phyloP scores from a whole-genome alignment of 306 rosid species.

The Fagus crenata region DNA sequence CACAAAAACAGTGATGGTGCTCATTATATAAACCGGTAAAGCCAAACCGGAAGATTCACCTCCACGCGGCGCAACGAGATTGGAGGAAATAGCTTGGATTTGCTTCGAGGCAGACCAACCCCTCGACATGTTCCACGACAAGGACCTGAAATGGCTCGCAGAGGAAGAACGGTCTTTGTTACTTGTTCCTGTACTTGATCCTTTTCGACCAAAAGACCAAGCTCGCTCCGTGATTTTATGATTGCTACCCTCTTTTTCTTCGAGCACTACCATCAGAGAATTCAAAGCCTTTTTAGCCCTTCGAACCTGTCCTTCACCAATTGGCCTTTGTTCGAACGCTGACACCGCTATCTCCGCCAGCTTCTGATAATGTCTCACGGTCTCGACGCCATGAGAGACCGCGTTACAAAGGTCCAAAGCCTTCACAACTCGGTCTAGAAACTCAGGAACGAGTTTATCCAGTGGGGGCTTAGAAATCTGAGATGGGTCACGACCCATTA shows the following conservation, averaged over 20 bases:
- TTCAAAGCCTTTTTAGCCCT: constrained; percentile 77
- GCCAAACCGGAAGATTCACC: constrained; percentile 57
- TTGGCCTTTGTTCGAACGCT: constrained; percentile 57
- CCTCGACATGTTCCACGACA: constrained; percentile 67
- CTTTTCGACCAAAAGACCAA: constrained; percentile 77
- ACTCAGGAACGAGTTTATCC: constrained; percentile 70
- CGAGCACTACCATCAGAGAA: constrained; percentile 56
- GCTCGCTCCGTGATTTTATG: constrained; percentile 60
- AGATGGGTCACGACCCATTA: constrained; percentile 70
- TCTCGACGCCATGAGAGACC: constrained; percentile 66
- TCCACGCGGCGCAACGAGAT: constrained; percentile 72
- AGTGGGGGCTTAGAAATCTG: constrained; percentile 75
- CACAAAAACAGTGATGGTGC: constrained; percentile 50
- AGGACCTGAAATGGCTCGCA: constrained; percentile 42
- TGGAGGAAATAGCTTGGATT: constrained; percentile 69
- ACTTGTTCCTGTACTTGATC: background rate
- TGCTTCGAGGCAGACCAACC: constrained; percentile 92
- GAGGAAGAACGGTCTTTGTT: constrained; percentile 35
- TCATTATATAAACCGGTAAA: constrained; percentile 66
- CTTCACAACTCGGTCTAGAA: constrained; percentile 73
- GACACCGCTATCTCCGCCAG: constrained; percentile 73
- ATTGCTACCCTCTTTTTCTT: constrained; percentile 53
- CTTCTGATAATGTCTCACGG: constrained; percentile 64
- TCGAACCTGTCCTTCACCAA: constrained; percentile 88
- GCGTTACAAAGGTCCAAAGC: constrained; percentile 87